Percentiles rank a stretch among this genome's conserved stretches.
phyloP scores from a whole-genome alignment of 1,284 basidiomycete genomes.

The Trametes versicolor region DNA sequence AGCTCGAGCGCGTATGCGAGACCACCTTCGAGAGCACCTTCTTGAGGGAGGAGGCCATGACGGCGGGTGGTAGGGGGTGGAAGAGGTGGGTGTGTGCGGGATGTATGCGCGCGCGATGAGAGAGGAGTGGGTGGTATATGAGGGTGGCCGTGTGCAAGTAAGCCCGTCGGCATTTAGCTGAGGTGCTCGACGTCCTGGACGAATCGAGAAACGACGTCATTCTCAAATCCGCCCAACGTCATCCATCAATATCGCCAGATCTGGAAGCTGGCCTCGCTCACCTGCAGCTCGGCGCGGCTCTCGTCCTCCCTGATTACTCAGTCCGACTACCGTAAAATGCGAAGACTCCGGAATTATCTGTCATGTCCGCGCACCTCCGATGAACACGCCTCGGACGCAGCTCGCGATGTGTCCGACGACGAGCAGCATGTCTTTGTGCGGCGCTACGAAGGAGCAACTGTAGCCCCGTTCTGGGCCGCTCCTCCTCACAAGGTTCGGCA shows the following conservation, averaged over 20 bases:
- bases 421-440: background rate
- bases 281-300: conserved; percentile 9
- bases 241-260: conserved; percentile 22
- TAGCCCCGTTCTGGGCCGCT: conserved; percentile 12
- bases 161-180: conserved; percentile 8
- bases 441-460: background rate
- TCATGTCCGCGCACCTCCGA: background rate
- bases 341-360: background rate
- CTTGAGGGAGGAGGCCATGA: conserved; percentile 34
- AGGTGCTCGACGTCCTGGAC: conserved; percentile 15
- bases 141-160: conserved; percentile 1
- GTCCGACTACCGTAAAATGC: background rate
- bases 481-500: conserved; percentile 16
- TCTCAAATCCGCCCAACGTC: conserved; percentile 15
- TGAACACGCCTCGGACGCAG: background rate
- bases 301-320: conserved; percentile 7
- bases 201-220: conserved; percentile 28
- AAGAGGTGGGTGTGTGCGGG: conserved; percentile 11
- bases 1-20: conserved; percentile 29
- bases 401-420: background rate
- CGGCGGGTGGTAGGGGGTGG: conserved; percentile 2
- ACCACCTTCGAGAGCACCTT: conserved; percentile 35
- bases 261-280: conserved; percentile 6
- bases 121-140: conserved; percentile 13
- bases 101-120: conserved; percentile 7